These are phyloP conservation scores for Chrysanthemum makinoi DNA, from an alignment of 129 eudicot species.

Conservation along the genomic window DNA sequence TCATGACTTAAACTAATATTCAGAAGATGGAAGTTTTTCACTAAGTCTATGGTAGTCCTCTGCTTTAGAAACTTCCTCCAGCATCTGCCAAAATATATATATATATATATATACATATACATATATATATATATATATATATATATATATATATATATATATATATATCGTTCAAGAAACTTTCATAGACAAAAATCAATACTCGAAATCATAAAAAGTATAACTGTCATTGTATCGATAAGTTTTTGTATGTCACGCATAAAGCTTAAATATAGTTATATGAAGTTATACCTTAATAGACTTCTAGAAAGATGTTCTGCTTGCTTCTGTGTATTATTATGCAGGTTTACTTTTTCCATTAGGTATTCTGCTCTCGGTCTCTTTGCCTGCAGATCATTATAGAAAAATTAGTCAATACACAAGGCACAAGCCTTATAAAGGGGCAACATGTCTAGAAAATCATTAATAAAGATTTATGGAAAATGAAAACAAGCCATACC, in stretches of 20 bases:
- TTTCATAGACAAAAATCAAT: neutral
- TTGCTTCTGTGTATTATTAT: constrained; percentile 47
- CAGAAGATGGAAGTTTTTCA: constrained; percentile 23
- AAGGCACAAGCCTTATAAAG: neutral
- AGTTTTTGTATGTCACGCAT: no score
- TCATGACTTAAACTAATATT: constrained; percentile 20
- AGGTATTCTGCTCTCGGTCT: constrained; percentile 66
- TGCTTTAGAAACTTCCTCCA: constrained; percentile 29
- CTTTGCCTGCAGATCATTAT: constrained; percentile 54
- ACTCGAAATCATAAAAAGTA: neutral
- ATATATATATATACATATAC: no score
- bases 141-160: no score
- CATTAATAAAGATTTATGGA: neutral
- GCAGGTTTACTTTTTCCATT: constrained; percentile 50
- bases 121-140: no score
- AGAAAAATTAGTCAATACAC: neutral
- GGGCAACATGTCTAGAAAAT: neutral
- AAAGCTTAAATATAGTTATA: neutral
- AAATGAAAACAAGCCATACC: constrained; percentile 39
- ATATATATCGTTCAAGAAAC: constrained; percentile 6
- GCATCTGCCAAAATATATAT: constrained; percentile 47
- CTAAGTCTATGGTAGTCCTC: constrained; percentile 30
- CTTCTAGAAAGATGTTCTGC: constrained; percentile 67
- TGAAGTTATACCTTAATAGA: constrained; percentile 50
- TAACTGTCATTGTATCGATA: no score